phyloP scores from a whole-genome alignment of 352 stramenopile genomes.

The Globisporangium rhizosaccharum region DNA sequence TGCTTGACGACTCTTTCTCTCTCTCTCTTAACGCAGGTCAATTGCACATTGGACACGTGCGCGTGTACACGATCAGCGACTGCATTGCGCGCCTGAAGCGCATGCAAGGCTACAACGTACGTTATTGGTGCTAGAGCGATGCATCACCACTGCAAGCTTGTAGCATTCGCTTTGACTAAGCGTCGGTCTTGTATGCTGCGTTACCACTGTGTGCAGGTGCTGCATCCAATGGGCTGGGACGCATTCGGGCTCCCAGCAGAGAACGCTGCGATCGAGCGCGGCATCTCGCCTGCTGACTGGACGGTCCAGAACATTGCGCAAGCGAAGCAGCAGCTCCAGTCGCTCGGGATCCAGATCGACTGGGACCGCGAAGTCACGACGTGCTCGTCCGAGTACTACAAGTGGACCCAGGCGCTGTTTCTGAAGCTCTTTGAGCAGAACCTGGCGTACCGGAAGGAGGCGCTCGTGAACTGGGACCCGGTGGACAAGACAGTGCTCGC shows the following conservation, averaged over 20 bases:
- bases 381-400: constrained; percentile 95
- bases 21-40: constrained; percentile 33
- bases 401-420: constrained; percentile 99
- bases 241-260: constrained; percentile 99
- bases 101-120: constrained; percentile 94
- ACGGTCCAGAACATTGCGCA: constrained; percentile 96
- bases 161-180: not conserved
- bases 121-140: not conserved
- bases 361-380: constrained; percentile 97
- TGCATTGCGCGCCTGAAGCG: constrained; percentile 96
- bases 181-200: not conserved
- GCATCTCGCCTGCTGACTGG: constrained; percentile 93
- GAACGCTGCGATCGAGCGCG: constrained; percentile 98
- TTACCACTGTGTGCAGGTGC: constrained; percentile 41
- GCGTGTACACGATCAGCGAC: constrained; percentile 99
- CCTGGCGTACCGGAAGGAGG: constrained; percentile 94
- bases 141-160: not conserved
- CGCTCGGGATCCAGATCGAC: constrained; percentile 97
- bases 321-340: constrained; percentile 95
- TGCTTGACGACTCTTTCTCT: not conserved
- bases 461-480: constrained; percentile 99
- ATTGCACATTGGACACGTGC: constrained; percentile 98
- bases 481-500: constrained; percentile 98
- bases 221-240: constrained; percentile 99
- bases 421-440: constrained; percentile 95